Conservation (phyloP, 805 yeast genomes). For the Candida odintsovae region DNA sequence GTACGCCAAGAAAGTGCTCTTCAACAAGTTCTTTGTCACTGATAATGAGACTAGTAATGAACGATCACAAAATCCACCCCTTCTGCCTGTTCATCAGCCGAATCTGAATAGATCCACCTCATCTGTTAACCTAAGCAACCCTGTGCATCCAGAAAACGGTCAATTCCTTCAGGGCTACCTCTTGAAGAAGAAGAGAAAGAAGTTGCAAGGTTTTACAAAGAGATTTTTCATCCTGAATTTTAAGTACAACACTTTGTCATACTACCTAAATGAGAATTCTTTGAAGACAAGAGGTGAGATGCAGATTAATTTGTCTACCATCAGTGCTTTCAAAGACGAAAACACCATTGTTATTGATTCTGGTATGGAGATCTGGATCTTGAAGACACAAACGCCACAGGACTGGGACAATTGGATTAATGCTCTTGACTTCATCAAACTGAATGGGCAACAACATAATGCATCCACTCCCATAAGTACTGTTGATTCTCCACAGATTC, state of each 20-base stretch:
- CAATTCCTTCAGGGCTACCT: slow-evolving; percentile 74
- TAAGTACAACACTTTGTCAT: slow-evolving; percentile 77
- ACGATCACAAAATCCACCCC: slow-evolving; percentile 6
- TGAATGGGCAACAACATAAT: slow-evolving; percentile 3
- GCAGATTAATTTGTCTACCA: slow-evolving; percentile 78
- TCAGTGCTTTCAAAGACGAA: slow-evolving; percentile 67
- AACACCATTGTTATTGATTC: slow-evolving; percentile 80
- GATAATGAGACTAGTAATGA: slow-evolving; percentile 8
- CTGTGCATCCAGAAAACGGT: slow-evolving; percentile 48
- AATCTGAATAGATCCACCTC: slow-evolving; percentile 9
- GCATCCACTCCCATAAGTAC: slow-evolving; percentile 2
- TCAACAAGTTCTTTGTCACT: slow-evolving; percentile 36
- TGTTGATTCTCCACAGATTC: slow-evolving; percentile 3
- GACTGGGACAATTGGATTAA: slow-evolving; percentile 81
- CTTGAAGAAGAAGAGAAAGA: slow-evolving; percentile 75
- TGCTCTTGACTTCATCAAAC: slow-evolving; percentile 51
- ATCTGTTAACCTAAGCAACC: slow-evolving; percentile 13
- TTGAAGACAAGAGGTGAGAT: slow-evolving; percentile 83
- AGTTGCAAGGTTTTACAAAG: slow-evolving; percentile 79
- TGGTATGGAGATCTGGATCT: slow-evolving; percentile 91
- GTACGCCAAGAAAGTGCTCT: slow-evolving; percentile 73
- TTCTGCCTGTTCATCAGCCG: slow-evolving; percentile 4
- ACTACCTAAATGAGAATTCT: slow-evolving; percentile 66
- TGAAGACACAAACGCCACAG: slow-evolving; percentile 57
- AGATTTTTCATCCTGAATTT: slow-evolving; percentile 81